Conservation (phyloP, 805 yeast species). For the Metschnikowia similis region DNA sequence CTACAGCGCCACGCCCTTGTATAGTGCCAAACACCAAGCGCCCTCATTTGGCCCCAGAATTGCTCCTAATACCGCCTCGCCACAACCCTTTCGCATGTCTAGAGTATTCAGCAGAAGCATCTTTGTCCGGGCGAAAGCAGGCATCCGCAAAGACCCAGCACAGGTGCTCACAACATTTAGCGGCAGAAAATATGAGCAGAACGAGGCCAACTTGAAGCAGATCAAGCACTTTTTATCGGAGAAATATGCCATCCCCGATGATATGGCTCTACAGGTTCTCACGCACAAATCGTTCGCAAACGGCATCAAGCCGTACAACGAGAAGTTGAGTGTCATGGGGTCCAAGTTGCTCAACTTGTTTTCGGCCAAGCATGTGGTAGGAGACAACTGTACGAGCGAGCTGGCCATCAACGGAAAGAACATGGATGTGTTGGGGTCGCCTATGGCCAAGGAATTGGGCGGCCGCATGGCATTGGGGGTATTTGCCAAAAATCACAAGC, state of each 20-base stretch:
- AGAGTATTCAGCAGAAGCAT: conserved; percentile 22
- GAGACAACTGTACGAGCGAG: conserved; percentile 23
- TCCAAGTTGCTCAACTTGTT: conserved; percentile 52
- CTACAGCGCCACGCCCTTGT: too few species aligned
- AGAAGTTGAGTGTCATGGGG: conserved; percentile 73
- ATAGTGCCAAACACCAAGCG: background rate
- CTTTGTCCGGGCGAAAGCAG: conserved; percentile 56
- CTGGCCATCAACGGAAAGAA: conserved; percentile 44
- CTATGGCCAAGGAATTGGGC: conserved; percentile 46
- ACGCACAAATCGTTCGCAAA: conserved; percentile 95
- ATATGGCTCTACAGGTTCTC: conserved; percentile 66
- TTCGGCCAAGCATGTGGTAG: conserved; percentile 42
- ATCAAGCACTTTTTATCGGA: conserved; percentile 46
- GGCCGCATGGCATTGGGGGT: conserved; percentile 49
- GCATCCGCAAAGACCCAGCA: conserved; percentile 67
- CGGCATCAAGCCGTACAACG: conserved; percentile 86
- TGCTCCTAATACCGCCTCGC: too few species aligned
- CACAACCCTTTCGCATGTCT: background rate
- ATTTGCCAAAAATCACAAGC: conserved; percentile 45
- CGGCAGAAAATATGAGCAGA: conserved; percentile 49
- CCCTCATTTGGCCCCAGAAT: background rate
- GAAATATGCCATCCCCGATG: conserved; percentile 54
- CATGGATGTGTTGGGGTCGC: conserved; percentile 59
- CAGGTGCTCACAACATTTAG: conserved; percentile 35
- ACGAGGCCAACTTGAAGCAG: conserved; percentile 44